Evolutionary conservation across 2,329 filamentous ascomycete species (phyloP), one percentile per base, ranked within the genome.

Genomic region (Phialocephala sp.): DNA sequence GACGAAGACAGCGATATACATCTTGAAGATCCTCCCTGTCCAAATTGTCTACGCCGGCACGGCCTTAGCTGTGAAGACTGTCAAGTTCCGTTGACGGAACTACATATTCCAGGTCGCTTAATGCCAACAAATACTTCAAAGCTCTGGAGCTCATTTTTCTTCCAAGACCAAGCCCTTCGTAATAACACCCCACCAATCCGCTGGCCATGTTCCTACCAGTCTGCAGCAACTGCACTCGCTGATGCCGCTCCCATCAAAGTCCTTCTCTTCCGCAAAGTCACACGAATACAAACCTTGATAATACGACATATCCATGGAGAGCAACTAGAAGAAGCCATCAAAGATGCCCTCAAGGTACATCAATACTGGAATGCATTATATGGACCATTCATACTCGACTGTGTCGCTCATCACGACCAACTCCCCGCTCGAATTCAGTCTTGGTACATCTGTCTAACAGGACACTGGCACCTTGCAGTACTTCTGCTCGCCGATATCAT

Each of bases 231-330:
- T 24, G 75, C 81, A 1, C 78, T 88, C 1, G 81, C 81, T 15
- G 80, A 84, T 64, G 82, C 85, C 3, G 83, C 84, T 1, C 84
- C 85, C 0, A 82, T 87, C 64, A 88, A 88, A 72, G 84, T 88
- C 1, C 77, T 88, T 1, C 79, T 88, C 2, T 88, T 84, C 69
- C 82, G 86, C 14, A 82, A 84, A 64, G 80, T 87, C 8, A 82
- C 83, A 0, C 82, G 82, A n/a, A 79, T 88, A 0, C 85, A 88
- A 68, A 83, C 81, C 24, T 77, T 84, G 4, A 67, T 87, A 11
- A 78, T 82, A 55, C 77, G 82, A 63, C 76, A 76, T 20, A 73
- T 71, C 50, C 65, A 72, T 58, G 75, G 74, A 22, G 75, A 79
- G 6, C 74, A 75, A 8, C 75, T 86, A 5, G 85, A 87, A 68